Percentiles rank a stretch among this genome's conserved stretches.
These are phyloP conservation scores for Tuber indicum DNA, from an alignment of 495 filamentous ascomycete genomes.

Conservation along the genomic window DNA sequence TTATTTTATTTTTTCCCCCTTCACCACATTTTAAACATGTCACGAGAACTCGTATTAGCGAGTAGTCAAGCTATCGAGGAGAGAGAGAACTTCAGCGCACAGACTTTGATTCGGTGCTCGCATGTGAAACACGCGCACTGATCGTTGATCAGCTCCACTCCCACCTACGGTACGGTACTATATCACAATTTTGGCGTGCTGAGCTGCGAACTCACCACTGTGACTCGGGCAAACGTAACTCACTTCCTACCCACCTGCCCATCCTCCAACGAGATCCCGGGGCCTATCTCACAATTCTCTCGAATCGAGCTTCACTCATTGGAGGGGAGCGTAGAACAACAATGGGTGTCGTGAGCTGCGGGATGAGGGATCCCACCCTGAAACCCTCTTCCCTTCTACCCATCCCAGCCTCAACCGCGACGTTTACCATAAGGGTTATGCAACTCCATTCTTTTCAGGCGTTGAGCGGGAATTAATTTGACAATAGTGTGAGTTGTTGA, in stretches of 20 bases:
- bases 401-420: not conserved
- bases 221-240: not conserved
- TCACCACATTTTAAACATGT: not conserved
- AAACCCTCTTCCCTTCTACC: not conserved
- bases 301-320: not conserved
- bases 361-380: not conserved
- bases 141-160: not conserved
- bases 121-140: not conserved
- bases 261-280: not conserved
- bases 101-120: not conserved
- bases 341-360: not conserved
- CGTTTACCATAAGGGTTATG: not conserved
- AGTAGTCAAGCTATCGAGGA: not conserved
- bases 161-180: not conserved
- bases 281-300: not conserved
- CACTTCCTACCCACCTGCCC: not conserved
- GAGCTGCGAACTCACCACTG: not conserved
- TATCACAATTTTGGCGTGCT: not conserved
- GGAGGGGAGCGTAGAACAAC: not conserved
- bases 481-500: not conserved
- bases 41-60: not conserved
- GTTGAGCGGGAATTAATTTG: not conserved
- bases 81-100: not conserved
- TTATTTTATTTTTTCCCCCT: not conserved
- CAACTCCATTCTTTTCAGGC: not conserved